Evolutionary conservation across 495 filamentous ascomycete species (phyloP), one percentile per base, ranked within the genome.

Genomic region (Astrocystis sublimbata): DNA sequence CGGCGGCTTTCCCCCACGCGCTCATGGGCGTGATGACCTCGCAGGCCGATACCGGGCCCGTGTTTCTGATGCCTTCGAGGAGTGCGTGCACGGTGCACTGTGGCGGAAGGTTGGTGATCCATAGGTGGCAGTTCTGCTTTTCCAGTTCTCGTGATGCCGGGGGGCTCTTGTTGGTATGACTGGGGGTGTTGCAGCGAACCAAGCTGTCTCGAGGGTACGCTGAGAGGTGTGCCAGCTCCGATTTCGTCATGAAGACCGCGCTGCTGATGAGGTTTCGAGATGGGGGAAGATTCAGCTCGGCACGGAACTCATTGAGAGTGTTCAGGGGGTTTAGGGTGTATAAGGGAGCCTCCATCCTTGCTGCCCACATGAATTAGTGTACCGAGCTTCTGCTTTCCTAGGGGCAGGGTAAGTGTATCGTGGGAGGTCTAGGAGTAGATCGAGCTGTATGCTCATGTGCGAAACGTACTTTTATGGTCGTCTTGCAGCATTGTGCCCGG

Each of bases 81-180:
- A 78, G 64, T 0, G 69, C 26, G 1, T 19, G 2, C 1, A 54
- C 26, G 0, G 71, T 70, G 15, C 73, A 60, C 1, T 26, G 26
- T 3, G 66, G 38, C 0, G 76, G 72, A 0, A 79, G 63, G 0
- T 65, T 64, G 0, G 68, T 69, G 19, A 79, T 67, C 66, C 71
- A 79, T 3, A 79, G 65, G 1, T 67, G 65, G 24, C 73, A 77
- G 46, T 75, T 78, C 2, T 46, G 13, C 2, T 68, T 60, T 19
- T 66, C 47, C n/a, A n/a, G n/a, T n/a, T n/a, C n/a, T n/a, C n/a
- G n/a, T n/a, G n/a, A n/a, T n/a, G n/a, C n/a, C n/a, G n/a, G n/a
- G n/a, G n/a, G n/a, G n/a, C n/a, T n/a, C n/a, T n/a, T n/a, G n/a
- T n/a, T 0, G 71, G 61, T 31, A 79, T 73, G 45, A 4, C 68